Evolutionary conservation across 352 stramenopile genomes (phyloP).

Genomic region (Phytopythium montanum): DNA sequence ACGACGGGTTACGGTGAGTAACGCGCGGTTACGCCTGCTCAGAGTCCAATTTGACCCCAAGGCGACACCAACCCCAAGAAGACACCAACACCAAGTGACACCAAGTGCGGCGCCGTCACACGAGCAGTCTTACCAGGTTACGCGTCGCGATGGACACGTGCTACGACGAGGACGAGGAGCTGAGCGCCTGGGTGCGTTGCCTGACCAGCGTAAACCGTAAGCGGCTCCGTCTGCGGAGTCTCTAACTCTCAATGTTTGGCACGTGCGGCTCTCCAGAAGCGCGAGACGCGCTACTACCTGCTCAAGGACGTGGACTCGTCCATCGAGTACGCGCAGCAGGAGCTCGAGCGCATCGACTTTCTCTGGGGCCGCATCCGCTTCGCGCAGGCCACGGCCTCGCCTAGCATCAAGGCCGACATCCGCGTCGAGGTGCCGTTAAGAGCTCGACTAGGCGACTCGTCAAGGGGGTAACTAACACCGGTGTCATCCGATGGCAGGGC

Average conservation of each 20-base stretch:
- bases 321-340: conserved; percentile 45
- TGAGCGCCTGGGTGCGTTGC: conserved; percentile 45
- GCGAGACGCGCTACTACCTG: conserved; percentile 56
- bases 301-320: conserved; percentile 51
- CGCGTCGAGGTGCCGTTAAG: conserved; percentile 70
- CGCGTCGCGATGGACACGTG: conserved; percentile 6
- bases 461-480: too few species aligned
- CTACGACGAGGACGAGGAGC: conserved; percentile 34
- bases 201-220: neutral
- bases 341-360: conserved; percentile 81
- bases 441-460: too few species aligned
- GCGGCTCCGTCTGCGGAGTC: too few species aligned
- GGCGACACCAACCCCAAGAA: too few species aligned
- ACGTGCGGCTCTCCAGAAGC: conserved; percentile 26
- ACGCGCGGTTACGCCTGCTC: too few species aligned
- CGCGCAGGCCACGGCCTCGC: conserved; percentile 33
- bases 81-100: too few species aligned
- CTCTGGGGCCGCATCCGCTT: conserved; percentile 79
- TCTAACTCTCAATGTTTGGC: too few species aligned
- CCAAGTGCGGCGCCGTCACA: too few species aligned
- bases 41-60: too few species aligned
- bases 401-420: conserved; percentile 62
- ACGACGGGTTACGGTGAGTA: too few species aligned
- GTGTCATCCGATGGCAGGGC: conserved; percentile 22
- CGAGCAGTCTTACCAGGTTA: too few species aligned